Evolutionary conservation across 345 rosid genomes (phyloP).

Genomic region (Rhizophora mangle): DNA sequence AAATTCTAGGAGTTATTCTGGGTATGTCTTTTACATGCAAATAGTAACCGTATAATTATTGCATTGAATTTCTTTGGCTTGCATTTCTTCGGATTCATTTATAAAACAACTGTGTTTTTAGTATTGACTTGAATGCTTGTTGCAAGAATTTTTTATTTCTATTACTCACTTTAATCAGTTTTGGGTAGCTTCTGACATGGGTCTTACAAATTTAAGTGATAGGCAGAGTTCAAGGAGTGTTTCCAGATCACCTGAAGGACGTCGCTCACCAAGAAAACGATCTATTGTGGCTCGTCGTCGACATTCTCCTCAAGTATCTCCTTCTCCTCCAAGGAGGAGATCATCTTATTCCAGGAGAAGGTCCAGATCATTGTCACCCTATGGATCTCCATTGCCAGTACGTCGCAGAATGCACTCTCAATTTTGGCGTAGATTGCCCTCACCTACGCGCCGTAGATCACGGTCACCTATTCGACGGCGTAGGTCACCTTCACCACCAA

Average conservation of each 20-base stretch:
- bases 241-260: conserved; percentile 54
- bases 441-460: conserved; percentile 40
- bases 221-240: conserved; percentile 59
- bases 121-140: neutral
- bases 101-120: neutral
- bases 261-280: conserved; percentile 42
- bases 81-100: neutral
- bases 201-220: conserved; percentile 28
- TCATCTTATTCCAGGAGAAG: conserved; percentile 43
- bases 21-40: conserved; percentile 35
- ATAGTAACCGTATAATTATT: neutral
- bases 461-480: conserved; percentile 30
- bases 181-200: conserved; percentile 11
- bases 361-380: conserved; percentile 45
- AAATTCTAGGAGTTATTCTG: conserved; percentile 60
- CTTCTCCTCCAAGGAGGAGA: conserved; percentile 56
- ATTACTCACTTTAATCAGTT: neutral
- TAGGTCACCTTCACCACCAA: conserved; percentile 30
- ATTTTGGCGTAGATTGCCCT: conserved; percentile 37
- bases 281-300: conserved; percentile 42
- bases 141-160: neutral
- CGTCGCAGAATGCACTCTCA: conserved; percentile 21
- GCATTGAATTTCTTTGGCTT: conserved; percentile 7
- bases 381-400: conserved; percentile 17
- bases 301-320: conserved; percentile 44